Conservation (phyloP, 805 yeast genomes). For the Helenozyma baotianmanensis region DNA sequence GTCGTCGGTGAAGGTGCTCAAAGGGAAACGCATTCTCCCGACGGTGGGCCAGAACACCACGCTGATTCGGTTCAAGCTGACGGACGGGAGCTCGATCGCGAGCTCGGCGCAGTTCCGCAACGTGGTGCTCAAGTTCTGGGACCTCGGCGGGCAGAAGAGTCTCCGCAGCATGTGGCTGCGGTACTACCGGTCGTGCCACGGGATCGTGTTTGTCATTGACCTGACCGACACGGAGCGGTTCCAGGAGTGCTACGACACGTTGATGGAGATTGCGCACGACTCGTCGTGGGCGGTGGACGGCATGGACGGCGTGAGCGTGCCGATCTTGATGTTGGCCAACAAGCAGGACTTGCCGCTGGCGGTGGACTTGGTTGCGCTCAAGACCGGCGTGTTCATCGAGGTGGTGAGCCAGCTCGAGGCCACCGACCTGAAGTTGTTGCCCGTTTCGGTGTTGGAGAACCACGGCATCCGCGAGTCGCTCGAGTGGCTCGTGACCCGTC, state of each 20-base stretch:
- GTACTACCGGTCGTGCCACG: constrained; percentile 83
- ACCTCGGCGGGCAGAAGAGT: constrained; percentile 91
- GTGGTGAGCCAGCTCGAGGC: constrained; percentile 83
- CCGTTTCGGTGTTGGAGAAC: constrained; percentile 79
- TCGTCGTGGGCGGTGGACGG: constrained; percentile 34
- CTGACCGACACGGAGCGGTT: constrained; percentile 80
- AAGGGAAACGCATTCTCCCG: constrained; percentile 67
- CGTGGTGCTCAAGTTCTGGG: constrained; percentile 80
- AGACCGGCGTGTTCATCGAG: constrained; percentile 75
- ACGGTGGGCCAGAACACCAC: constrained; percentile 90
- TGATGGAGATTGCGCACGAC: constrained; percentile 44
- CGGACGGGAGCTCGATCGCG: constrained; percentile 34
- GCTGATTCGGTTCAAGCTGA: constrained; percentile 27
- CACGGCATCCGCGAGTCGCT: constrained; percentile 84
- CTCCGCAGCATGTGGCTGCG: constrained; percentile 82
- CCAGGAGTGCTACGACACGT: constrained; percentile 72
- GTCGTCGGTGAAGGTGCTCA: constrained; percentile 22
- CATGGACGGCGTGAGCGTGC: constrained; percentile 52
- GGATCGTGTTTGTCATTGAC: constrained; percentile 87
- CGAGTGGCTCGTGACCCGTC: constrained; percentile 78
- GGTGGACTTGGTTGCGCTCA: constrained; percentile 51
- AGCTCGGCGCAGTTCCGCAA: constrained; percentile 33
- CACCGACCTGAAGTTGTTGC: constrained; percentile 83
- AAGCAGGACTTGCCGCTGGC: constrained; percentile 72
- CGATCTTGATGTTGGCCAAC: constrained; percentile 90